Conservation (phyloP, 2,329 filamentous ascomycete species). For the Epichloe glyceriae region DNA sequence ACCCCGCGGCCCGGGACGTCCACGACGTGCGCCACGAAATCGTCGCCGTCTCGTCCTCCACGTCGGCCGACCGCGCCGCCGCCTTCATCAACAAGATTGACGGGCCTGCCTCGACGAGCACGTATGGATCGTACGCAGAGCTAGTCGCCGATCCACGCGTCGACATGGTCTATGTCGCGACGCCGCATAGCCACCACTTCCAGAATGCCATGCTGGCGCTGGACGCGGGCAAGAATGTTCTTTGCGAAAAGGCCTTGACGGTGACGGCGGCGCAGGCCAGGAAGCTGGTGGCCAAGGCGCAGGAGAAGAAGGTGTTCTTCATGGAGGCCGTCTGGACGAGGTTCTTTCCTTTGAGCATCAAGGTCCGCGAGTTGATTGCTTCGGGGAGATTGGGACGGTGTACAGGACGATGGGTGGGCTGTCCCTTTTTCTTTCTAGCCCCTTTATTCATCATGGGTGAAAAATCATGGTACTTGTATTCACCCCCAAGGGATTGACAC, state of each 20-base stretch:
- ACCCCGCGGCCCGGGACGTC: slow-evolving; percentile 56
- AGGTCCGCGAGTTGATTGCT: slow-evolving; percentile 52
- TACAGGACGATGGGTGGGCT: slow-evolving; percentile 42
- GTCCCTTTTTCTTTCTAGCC: slow-evolving; percentile 3
- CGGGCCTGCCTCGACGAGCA: slow-evolving; percentile 52
- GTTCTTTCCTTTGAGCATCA: slow-evolving; percentile 73
- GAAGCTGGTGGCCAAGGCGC: slow-evolving; percentile 58
- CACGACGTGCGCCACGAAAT: slow-evolving; percentile 64
- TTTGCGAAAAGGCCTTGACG: slow-evolving; percentile 86
- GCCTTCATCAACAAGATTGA: slow-evolving; percentile 60
- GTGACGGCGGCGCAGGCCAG: slow-evolving; percentile 67
- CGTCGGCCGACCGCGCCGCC: slow-evolving; percentile 53
- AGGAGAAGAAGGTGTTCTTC: slow-evolving; percentile 58
- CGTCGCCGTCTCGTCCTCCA: slow-evolving; percentile 68
- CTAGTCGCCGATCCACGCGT: slow-evolving; percentile 67
- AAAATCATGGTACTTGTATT: too few species aligned
- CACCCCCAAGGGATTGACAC: too few species aligned
- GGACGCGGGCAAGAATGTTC: slow-evolving; percentile 71
- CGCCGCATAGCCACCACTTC: slow-evolving; percentile 86
- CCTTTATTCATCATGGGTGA: too few species aligned
- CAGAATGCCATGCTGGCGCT: slow-evolving; percentile 80
- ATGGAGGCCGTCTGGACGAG: slow-evolving; percentile 89
- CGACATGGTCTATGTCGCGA: slow-evolving; percentile 80
- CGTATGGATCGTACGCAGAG: slow-evolving; percentile 72
- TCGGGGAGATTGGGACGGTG: slow-evolving; percentile 44